Evolutionary conservation across 768 basidiomycete genomes (phyloP), one percentile per base, ranked within the genome.

Genomic region (Phallus indusiatus): DNA sequence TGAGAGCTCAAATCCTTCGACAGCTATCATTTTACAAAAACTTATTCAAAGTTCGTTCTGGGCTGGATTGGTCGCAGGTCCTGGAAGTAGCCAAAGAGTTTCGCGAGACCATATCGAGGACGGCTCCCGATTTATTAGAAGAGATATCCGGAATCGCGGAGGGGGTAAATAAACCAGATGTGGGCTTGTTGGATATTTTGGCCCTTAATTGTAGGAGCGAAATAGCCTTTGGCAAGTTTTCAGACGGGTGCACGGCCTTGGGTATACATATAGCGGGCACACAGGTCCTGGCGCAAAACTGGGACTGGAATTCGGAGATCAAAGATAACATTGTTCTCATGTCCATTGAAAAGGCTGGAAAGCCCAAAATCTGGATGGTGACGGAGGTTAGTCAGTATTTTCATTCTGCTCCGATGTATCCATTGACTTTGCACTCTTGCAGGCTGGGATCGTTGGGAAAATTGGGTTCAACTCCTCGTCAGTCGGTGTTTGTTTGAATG

Each of bases 361-460:
- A 71, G 56, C 71, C 71, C 16, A 64, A 64, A 49, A 71, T 72
- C 36, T 71, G 68, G 64, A 72, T 73, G 71, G 68, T 73, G 36
- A 70, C 66, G 17, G 72, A 73, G 67, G 72, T 72, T 54, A 46
- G 28, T 10, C 54, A 24, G 1, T 24, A n/a, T 52, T 48, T 28
- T 21, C 14, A 22, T 51, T 14, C 33, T 5, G 42, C 12, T 42
- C n/a, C n/a, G 42, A 42, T 33, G 35, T 56, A 9, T 2, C 2
- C n/a, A 14, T 11, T 21, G 16, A 10, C 28, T 47, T 47, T 14
- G 6, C 55, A 51, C 12, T 22, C 22, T 50, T 12, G 14, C 55
- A 73, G 72, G 67, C 71, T 22, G 72, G 72, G 17, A 71, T 73
- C 57, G 68, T 73, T 5, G 72, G 71, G 49, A 73, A 73, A 63